These are phyloP conservation scores for Stagonosporopsis rhizophila DNA, from an alignment of 2,329 filamentous ascomycete species.

Conservation along the genomic window DNA sequence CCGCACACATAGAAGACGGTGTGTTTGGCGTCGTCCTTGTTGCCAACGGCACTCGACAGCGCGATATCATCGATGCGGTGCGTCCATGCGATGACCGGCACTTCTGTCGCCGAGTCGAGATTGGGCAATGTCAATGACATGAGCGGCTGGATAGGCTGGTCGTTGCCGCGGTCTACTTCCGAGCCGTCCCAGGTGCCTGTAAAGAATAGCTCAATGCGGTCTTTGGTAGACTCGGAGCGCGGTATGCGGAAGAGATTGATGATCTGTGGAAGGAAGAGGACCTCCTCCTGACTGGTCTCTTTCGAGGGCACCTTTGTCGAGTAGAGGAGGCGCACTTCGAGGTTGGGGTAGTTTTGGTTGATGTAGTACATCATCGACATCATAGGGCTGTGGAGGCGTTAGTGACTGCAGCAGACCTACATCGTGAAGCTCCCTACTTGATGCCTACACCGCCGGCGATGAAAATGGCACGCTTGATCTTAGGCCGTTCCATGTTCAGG, in stretches of 20 bases:
- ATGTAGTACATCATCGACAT: slow-evolving; percentile 75
- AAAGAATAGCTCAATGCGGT: slow-evolving; percentile 47
- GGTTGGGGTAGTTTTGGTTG: slow-evolving; percentile 51
- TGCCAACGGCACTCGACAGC: slow-evolving; percentile 50
- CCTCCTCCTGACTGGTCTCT: slow-evolving; percentile 37
- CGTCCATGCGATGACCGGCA: slow-evolving; percentile 42
- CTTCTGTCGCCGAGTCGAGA: slow-evolving; percentile 38
- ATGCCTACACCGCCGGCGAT: slow-evolving; percentile 84
- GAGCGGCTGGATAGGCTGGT: slow-evolving; percentile 41
- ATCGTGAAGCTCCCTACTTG: slow-evolving; percentile 61
- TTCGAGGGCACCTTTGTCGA: slow-evolving; percentile 56
- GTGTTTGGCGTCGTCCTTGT: slow-evolving; percentile 41
- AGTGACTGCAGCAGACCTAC: slow-evolving; percentile 13
- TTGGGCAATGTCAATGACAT: slow-evolving; percentile 43
- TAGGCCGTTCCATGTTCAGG: slow-evolving; percentile 44
- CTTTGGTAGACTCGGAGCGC: slow-evolving; percentile 34
- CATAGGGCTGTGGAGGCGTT: slow-evolving; percentile 62
- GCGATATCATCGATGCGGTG: slow-evolving; percentile 48
- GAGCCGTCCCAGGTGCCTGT: slow-evolving; percentile 44
- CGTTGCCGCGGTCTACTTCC: slow-evolving; percentile 30
- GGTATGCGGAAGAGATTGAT: slow-evolving; percentile 42
- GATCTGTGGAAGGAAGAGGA: slow-evolving; percentile 48
- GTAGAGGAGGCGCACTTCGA: slow-evolving; percentile 68
- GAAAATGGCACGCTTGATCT: slow-evolving; percentile 70
- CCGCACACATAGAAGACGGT: slow-evolving; percentile 59